These are phyloP conservation scores for Teunomyces panamensis DNA, from an alignment of 805 yeast species.

Conservation along the genomic window DNA sequence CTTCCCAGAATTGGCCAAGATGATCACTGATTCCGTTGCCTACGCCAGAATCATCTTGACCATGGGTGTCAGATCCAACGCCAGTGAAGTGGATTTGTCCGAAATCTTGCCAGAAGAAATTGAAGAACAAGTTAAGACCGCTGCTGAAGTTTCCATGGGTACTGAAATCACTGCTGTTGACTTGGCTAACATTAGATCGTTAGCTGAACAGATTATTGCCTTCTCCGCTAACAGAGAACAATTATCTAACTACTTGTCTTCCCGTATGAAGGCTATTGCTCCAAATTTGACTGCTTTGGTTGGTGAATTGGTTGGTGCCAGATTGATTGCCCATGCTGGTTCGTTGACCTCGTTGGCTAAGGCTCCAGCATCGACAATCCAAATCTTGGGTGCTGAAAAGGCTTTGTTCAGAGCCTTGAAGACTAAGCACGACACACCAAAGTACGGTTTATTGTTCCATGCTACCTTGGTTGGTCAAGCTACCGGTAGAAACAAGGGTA, in stretches of 20 bases:
- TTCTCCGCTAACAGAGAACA: slow-evolving; percentile 96
- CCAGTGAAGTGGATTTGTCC: slow-evolving; percentile 78
- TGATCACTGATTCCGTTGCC: slow-evolving; percentile 92
- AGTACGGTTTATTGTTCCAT: slow-evolving; percentile 95
- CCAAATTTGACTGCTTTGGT: slow-evolving; percentile 94
- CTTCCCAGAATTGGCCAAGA: slow-evolving; percentile 98
- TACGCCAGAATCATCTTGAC: slow-evolving; percentile 89
- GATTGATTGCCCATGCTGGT: slow-evolving; percentile 97
- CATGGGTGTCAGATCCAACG: slow-evolving; percentile 93
- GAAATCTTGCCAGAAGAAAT: slow-evolving; percentile 46
- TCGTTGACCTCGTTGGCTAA: slow-evolving; percentile 91
- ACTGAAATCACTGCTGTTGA: slow-evolving; percentile 95
- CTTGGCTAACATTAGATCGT: slow-evolving; percentile 78
- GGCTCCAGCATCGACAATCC: slow-evolving; percentile 98
- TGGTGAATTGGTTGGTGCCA: slow-evolving; percentile 97
- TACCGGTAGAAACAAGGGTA: slow-evolving; percentile 96
- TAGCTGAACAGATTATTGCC: slow-evolving; percentile 95
- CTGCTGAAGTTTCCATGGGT: slow-evolving; percentile 99
- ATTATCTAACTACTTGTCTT: slow-evolving; percentile 81
- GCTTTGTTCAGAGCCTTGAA: slow-evolving; percentile 97
- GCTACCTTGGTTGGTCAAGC: slow-evolving; percentile 98
- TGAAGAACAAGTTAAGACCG: slow-evolving; percentile 71
- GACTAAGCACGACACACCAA: slow-evolving; percentile 98
- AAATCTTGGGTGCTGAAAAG: slow-evolving; percentile 98
- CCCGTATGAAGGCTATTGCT: slow-evolving; percentile 98